Base-by-base conservation (phyloP, 345 rosid species). In the Gossypioides kirkii region DNA sequence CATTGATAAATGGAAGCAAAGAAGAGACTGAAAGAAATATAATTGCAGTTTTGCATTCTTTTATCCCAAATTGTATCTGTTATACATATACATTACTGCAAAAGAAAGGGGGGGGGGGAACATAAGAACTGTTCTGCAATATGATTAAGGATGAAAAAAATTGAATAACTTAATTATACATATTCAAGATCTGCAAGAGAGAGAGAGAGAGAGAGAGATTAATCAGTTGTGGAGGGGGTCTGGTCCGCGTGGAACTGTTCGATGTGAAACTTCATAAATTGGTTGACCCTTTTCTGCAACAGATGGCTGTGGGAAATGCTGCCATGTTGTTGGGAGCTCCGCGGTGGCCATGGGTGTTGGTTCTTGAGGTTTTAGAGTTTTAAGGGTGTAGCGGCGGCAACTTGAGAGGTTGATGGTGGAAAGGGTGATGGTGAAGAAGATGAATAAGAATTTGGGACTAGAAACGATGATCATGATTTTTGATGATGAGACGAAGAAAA, bases 221-320 rank as follows among this genome's bases (percentile, higher is more conserved):
- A 46, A 78, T 84, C 80, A 84, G 72, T 86, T 88, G 77, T 88
- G 89, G 71, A 86, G 86, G 1, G 88, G 91, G 82, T 86, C 84
- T 20, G 91, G 91, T 12, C 91, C 88, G 2, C 64, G 81, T 0
- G 89, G 89, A 67, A 81, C 84, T 66, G 50, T 20, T 79, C 91
- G 77, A 61, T 61, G 50, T 17, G 89, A 84, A 74, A 70, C 87
- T 42, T 73, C 84, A 74, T 77, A 79, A 72, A 74, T 45, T 13
- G 84, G 77, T 50, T 67, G 71, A 32, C 41, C 70, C 71, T 68
- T 74, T 26, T 54, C 70, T 78, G 62, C 68, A 8, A 41, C 22
- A 10, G 80, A 70, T 63, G 42, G 70, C 77, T 20, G 42, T 0
- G 72, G 26, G 22, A 69, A 73, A 28, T 69, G 78, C 66, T 64